Evolutionary conservation across 2,329 filamentous ascomycete genomes (phyloP).

Genomic region (Cadophora sp.): DNA sequence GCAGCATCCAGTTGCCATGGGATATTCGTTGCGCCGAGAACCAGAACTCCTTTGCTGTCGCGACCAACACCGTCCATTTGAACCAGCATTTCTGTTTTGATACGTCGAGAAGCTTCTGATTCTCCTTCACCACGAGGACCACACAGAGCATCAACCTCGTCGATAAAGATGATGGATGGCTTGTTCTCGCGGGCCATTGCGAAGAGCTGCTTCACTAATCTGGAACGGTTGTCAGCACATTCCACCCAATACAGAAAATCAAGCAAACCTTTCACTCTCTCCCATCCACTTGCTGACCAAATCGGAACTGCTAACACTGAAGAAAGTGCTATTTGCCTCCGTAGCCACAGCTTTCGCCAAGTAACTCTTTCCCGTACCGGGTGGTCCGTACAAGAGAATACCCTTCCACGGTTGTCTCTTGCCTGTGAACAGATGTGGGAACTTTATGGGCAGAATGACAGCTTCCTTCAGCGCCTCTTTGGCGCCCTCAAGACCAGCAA

Average conservation of each 20-base stretch:
- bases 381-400: conserved; percentile 93
- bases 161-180: conserved; percentile 98
- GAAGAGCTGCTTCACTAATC: conserved; percentile 92
- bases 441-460: conserved; percentile 97
- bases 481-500: conserved; percentile 89
- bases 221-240: conserved; percentile 25
- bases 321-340: conserved; percentile 98
- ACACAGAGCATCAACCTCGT: conserved; percentile 96
- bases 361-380: conserved; percentile 97
- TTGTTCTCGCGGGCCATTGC: conserved; percentile 98
- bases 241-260: background rate
- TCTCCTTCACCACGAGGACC: conserved; percentile 93
- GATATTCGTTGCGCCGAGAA: conserved; percentile 96
- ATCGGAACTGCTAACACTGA: conserved; percentile 97
- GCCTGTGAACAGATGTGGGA: conserved; percentile 93
- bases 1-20: conserved; percentile 98
- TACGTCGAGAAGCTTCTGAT: conserved; percentile 94
- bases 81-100: conserved; percentile 97
- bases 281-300: conserved; percentile 99
- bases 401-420: conserved; percentile 99
- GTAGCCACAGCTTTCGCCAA: conserved; percentile 97
- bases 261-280: conserved; percentile 86
- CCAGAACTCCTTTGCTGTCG: conserved; percentile 90
- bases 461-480: conserved; percentile 99
- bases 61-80: conserved; percentile 99